These are phyloP conservation scores for Orbilia blumenaviensis DNA, from an alignment of 2,329 filamentous ascomycete genomes.

Conservation along the genomic window DNA sequence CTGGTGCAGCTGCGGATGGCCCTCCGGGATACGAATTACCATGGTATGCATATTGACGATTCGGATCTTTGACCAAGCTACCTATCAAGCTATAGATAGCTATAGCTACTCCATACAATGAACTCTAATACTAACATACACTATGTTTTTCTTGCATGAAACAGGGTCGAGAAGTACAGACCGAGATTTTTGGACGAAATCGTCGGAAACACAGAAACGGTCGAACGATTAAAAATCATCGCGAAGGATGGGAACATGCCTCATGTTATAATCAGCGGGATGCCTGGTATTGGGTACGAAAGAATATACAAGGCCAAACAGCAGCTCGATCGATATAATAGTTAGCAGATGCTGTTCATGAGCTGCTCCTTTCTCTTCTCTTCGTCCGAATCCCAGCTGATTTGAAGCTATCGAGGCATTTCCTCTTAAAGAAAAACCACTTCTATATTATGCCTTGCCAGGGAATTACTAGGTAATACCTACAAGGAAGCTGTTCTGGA, in stretches of 20 bases:
- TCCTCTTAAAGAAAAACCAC: constrained; percentile 75
- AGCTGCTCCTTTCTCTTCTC: not conserved
- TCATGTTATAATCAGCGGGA: constrained; percentile 98
- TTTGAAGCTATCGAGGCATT: constrained; percentile 13
- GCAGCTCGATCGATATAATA: no score
- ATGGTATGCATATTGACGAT: no score
- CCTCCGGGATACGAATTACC: constrained; percentile 74
- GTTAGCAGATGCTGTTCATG: not conserved
- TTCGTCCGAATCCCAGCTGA: constrained; percentile 23
- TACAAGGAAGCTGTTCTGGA: constrained; percentile 98
- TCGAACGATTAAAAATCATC: constrained; percentile 97
- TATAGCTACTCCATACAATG: no score
- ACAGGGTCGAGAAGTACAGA: constrained; percentile 97
- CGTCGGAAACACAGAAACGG: constrained; percentile 96
- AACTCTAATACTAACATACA: no score
- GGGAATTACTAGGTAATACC: constrained; percentile 86
- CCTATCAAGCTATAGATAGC: not conserved
- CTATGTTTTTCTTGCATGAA: constrained; percentile 22
- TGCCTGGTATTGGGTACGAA: constrained; percentile 84
- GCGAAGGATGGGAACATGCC: constrained; percentile 99
- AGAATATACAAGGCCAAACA: not conserved
- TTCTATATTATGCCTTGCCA: constrained; percentile 88
- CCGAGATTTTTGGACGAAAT: constrained; percentile 95
- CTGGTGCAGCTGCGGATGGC: constrained; percentile 34
- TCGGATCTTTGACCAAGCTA: not conserved